A percentile compares a stretch with the other conserved stretches of the same genome.
Evolutionary conservation across 2,329 filamentous ascomycete genomes (phyloP).

Genomic region (Rasamsonia emersonii): DNA sequence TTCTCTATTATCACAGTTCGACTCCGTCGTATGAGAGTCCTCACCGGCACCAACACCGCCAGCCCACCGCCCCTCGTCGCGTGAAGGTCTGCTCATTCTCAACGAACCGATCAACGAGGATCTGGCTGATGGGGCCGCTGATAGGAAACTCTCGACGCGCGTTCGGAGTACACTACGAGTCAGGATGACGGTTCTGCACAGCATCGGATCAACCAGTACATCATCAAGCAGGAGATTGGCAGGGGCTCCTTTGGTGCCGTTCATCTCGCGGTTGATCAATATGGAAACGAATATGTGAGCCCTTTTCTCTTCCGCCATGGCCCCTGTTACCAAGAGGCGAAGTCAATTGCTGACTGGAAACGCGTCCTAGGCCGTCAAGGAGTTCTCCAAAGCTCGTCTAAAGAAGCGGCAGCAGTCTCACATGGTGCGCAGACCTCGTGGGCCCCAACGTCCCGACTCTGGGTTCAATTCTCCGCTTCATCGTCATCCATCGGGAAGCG

Average conservation of each 20-base stretch:
- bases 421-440: slow-evolving; percentile 60
- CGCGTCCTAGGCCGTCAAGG: slow-evolving; percentile 98
- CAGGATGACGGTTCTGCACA: slow-evolving; percentile 72
- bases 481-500: slow-evolving; percentile 46
- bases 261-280: slow-evolving; percentile 82
- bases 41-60: slow-evolving; percentile 56
- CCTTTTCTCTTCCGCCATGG: slow-evolving; percentile 10
- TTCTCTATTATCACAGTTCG: slow-evolving; percentile 35
- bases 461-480: slow-evolving; percentile 58
- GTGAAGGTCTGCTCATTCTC: slow-evolving; percentile 48
- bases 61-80: slow-evolving; percentile 50
- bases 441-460: slow-evolving; percentile 44
- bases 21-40: slow-evolving; percentile 53
- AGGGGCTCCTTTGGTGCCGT: slow-evolving; percentile 91
- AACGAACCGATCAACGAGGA: slow-evolving; percentile 8
- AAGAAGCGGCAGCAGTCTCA: slow-evolving; percentile 86
- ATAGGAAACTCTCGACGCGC: slow-evolving; percentile 85
- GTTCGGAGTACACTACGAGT: slow-evolving; percentile 76
- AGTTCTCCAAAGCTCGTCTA: slow-evolving; percentile 88
- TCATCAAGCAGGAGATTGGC: slow-evolving; percentile 92
- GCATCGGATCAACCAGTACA: slow-evolving; percentile 89
- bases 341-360: too few relatives aligned
- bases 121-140: slow-evolving; percentile 8
- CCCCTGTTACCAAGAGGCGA: too few relatives aligned
- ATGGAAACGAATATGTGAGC: slow-evolving; percentile 83